Percentiles rank a stretch among this genome's conserved stretches.
These are phyloP conservation scores for Condylostoma magnum DNA, from an alignment of 169 alveolate genomes.

Conservation along the genomic window DNA sequence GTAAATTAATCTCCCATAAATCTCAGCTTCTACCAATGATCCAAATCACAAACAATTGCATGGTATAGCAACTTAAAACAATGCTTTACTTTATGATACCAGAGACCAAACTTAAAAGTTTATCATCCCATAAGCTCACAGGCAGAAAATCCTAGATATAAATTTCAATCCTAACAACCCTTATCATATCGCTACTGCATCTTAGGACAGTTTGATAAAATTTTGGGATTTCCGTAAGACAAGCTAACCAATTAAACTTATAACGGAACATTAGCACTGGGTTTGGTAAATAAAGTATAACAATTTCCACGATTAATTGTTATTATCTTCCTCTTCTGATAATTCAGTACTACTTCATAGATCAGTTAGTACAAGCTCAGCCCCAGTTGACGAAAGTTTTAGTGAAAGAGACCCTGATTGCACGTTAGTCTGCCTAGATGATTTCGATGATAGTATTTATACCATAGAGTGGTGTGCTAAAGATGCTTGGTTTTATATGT, in stretches of 20 bases:
- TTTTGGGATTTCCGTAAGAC: conserved; percentile 88
- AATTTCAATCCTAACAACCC: conserved; percentile 91
- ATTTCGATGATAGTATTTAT: conserved; percentile 81
- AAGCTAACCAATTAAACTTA: conserved; percentile 51
- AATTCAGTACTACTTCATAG: conserved; percentile 69
- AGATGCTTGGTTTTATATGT: conserved; percentile 89
- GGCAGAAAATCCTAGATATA: conserved; percentile 52
- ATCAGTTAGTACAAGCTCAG: conserved; percentile 18
- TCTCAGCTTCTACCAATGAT: too few species aligned
- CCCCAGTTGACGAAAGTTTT: conserved; percentile 33
- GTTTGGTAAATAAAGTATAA: conserved; percentile 77
- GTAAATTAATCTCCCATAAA: too few species aligned
- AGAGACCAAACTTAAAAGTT: neutral
- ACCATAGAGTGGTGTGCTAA: conserved; percentile 77
- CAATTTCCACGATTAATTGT: conserved; percentile 88
- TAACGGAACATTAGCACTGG: conserved; percentile 88
- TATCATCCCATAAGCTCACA: conserved; percentile 34
- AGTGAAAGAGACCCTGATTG: conserved; percentile 30
- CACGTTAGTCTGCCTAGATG: conserved; percentile 40
- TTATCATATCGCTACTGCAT: conserved; percentile 80
- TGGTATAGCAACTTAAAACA: too few species aligned
- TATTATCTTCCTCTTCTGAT: conserved; percentile 85
- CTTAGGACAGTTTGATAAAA: conserved; percentile 79
- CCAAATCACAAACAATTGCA: too few species aligned
- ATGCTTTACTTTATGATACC: conserved; percentile 8